phyloP scores from a whole-genome alignment of 1,284 basidiomycete genomes.

The Ganoderma boninense region DNA sequence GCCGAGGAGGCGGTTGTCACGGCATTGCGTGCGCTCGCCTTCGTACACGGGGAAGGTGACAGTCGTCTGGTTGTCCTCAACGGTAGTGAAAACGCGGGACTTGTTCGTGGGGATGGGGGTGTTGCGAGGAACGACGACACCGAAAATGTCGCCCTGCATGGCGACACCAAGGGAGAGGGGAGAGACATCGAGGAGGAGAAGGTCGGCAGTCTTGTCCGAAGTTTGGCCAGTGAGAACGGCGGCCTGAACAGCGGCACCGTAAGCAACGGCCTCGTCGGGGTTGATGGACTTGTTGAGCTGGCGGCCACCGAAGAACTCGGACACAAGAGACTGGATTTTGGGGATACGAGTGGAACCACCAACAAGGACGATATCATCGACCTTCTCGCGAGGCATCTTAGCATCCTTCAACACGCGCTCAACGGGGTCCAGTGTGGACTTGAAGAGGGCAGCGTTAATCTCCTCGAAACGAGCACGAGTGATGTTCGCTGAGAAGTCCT shows the following conservation, averaged over 20 bases:
- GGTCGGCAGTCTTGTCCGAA: slow-evolving; percentile 94
- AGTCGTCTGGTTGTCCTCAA: slow-evolving; percentile 98
- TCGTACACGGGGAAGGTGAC: slow-evolving; percentile 98
- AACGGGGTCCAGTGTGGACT: slow-evolving; percentile 97
- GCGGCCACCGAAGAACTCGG: slow-evolving; percentile 97
- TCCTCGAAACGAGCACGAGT: slow-evolving; percentile 99
- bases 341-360: slow-evolving; percentile 99
- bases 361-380: slow-evolving; percentile 99
- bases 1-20: slow-evolving; percentile 95
- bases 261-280: slow-evolving; percentile 95
- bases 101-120: slow-evolving; percentile 98
- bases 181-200: slow-evolving; percentile 95
- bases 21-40: slow-evolving; percentile 97
- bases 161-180: slow-evolving; percentile 97
- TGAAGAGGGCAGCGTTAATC: slow-evolving; percentile 95
- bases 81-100: slow-evolving; percentile 95
- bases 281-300: slow-evolving; percentile 99
- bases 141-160: slow-evolving; percentile 98
- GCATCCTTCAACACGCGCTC: slow-evolving; percentile 99
- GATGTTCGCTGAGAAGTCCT: slow-evolving; percentile 96
- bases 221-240: slow-evolving; percentile 96
- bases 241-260: slow-evolving; percentile 97
- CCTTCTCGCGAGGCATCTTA: slow-evolving; percentile 97
- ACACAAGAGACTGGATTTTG: slow-evolving; percentile 98
- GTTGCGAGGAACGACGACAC: slow-evolving; percentile 96